These are phyloP conservation scores for Solanum aculeatissimum DNA, from an alignment of 305 asterid species.

Conservation along the genomic window DNA sequence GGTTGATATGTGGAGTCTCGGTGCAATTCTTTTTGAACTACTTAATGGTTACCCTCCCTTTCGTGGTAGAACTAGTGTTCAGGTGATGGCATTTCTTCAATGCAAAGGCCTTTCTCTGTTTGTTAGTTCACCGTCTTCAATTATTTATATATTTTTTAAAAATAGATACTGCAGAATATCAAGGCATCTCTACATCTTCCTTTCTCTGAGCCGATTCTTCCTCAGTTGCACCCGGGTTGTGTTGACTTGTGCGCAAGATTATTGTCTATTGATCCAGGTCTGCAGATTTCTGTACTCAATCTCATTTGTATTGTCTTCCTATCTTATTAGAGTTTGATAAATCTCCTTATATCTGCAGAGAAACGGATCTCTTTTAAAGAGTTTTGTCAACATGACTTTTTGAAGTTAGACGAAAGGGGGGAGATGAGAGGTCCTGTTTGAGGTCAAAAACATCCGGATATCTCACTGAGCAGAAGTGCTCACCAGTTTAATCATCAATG, in stretches of 20 bases:
- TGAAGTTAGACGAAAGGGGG: constrained; percentile 1
- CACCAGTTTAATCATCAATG: background rate
- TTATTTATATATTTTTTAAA: background rate
- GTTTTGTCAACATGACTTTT: constrained; percentile 28
- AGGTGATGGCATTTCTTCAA: constrained; percentile 16
- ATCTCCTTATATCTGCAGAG: constrained; percentile 20
- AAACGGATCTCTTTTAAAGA: constrained; percentile 33
- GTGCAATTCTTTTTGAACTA: constrained; percentile 46
- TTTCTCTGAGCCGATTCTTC: constrained; percentile 16
- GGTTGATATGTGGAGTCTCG: constrained; percentile 57
- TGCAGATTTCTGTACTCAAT: background rate
- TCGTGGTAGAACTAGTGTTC: constrained; percentile 29
- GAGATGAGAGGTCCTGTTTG: background rate
- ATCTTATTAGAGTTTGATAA: background rate
- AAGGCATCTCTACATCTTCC: constrained; percentile 27
- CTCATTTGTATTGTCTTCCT: background rate
- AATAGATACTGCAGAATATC: constrained; percentile 38
- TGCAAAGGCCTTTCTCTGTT: background rate
- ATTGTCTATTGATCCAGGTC: constrained; percentile 39
- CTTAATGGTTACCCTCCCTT: constrained; percentile 49
- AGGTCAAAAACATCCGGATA: background rate
- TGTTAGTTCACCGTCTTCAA: background rate
- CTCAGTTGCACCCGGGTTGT: constrained; percentile 26
- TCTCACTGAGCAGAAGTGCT: background rate
- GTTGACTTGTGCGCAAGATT: constrained; percentile 35